A percentile compares a stretch with the other conserved stretches of the same genome.
Conservation (phyloP, 73 alveolate species). For the Paramecium bursaria region DNA sequence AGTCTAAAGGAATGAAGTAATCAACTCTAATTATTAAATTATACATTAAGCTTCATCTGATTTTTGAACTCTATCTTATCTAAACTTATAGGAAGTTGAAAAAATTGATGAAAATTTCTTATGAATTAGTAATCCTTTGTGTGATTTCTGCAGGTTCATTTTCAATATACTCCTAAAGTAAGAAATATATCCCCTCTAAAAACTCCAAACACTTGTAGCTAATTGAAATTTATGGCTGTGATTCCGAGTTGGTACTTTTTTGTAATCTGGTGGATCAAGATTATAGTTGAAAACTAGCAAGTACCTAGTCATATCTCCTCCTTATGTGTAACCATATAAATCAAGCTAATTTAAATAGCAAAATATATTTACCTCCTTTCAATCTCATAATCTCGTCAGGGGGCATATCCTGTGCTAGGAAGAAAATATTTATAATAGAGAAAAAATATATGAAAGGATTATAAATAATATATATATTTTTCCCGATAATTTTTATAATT, state of each 20-base stretch:
- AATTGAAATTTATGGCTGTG: slow-evolving; percentile 94
- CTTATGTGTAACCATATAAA: slow-evolving; percentile 94
- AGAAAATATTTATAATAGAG: too few relatives aligned
- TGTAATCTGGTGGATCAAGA: slow-evolving; percentile 93
- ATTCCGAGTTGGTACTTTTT: slow-evolving; percentile 93
- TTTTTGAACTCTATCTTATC: slow-evolving; percentile 43
- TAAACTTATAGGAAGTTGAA: neutral
- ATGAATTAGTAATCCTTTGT: slow-evolving; percentile 19
- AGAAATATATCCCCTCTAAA: slow-evolving; percentile 96
- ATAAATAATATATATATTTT: too few relatives aligned
- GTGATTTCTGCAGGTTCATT: slow-evolving; percentile 92
- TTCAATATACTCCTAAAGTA: slow-evolving; percentile 88
- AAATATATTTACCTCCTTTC: slow-evolving; percentile 85
- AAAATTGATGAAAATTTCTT: slow-evolving; percentile 18
- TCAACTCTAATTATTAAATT: slow-evolving; percentile 6
- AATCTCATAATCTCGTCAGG: too few relatives aligned
- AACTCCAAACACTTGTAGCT: slow-evolving; percentile 92
- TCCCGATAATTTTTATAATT: too few relatives aligned
- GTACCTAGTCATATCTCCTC: slow-evolving; percentile 89
- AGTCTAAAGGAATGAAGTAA: neutral
- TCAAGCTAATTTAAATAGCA: slow-evolving; percentile 54
- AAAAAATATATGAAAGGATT: too few relatives aligned
- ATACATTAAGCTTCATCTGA: slow-evolving; percentile 34
- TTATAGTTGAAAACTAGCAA: slow-evolving; percentile 89
- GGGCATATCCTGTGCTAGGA: too few relatives aligned